A percentile compares a stretch with the other conserved stretches of the same genome.
These are phyloP conservation scores for Sungouiella blattae DNA, from an alignment of 805 yeast species.

Conservation along the genomic window DNA sequence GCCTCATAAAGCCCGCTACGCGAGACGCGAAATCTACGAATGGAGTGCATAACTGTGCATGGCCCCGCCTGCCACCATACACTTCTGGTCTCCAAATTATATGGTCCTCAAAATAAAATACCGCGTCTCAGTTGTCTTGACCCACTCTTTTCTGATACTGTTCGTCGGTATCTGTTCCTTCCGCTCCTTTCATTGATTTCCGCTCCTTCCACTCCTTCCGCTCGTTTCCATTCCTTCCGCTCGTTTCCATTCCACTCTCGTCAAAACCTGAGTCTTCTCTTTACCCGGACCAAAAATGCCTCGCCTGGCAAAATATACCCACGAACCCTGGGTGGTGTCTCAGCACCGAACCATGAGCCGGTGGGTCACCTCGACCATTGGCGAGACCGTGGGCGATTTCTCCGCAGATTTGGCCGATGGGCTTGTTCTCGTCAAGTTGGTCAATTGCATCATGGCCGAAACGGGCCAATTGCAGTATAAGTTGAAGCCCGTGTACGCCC, in stretches of 20 bases:
- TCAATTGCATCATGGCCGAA: conserved; percentile 26
- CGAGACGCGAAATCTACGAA: not conserved
- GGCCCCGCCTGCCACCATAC: too few relatives aligned
- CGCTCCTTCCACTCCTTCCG: not conserved
- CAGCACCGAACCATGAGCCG: conserved; percentile 49
- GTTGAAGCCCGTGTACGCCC: conserved; percentile 28
- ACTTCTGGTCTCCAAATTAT: too few relatives aligned
- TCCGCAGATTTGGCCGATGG: conserved; percentile 40
- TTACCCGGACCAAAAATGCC: too few relatives aligned
- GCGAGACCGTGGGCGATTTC: conserved; percentile 18
- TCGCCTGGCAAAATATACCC: conserved; percentile 7
- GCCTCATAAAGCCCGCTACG: too few relatives aligned
- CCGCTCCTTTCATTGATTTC: not conserved
- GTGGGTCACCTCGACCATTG: conserved; percentile 45
- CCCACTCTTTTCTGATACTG: not conserved
- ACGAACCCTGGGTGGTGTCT: conserved; percentile 35
- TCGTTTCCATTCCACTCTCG: too few relatives aligned
- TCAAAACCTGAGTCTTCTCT: too few relatives aligned
- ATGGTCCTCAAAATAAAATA: too few relatives aligned
- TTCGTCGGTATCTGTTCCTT: not conserved
- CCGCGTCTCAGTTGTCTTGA: too few relatives aligned
- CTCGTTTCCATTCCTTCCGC: not conserved
- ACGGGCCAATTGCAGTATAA: conserved; percentile 19
- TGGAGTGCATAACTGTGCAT: not conserved
- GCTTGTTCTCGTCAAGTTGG: conserved; percentile 31